Base-by-base conservation (phyloP, 495 filamentous ascomycete genomes). In the Terfezia claveryi region DNA sequence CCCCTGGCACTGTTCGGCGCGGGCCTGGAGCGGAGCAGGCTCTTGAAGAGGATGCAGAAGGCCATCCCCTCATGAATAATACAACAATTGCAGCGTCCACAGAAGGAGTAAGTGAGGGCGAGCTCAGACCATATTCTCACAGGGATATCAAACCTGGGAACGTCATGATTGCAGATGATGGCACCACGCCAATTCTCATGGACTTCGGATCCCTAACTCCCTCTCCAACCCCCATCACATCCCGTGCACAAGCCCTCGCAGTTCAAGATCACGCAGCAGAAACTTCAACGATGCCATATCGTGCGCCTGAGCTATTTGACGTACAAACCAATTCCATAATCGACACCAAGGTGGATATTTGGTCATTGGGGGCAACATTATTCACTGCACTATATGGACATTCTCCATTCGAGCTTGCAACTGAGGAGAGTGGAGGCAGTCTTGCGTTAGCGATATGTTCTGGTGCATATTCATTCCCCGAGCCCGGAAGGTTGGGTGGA, bases 131-230 rank as follows among this genome's bases (percentile, higher is more conserved):
- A 14, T 98, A 94, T 69, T 86, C 92, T 37, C 91, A 98, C 71
- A 72, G 91, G 62, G 91, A 98, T 71, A 93, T 98, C 65, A 98
- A 98, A 68, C 91, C 91, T 59, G 91, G 88, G 37, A 98, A 98
- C 66, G 88, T 95, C 66, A 95, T 95, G 88, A 95, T 95, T 58
- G 77, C 76, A 52, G 87, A 93, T 59, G 80, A 84, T 58, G 88
- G 88, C 54, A 74, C 76, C 54, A 81, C 80, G 27, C 92, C 91
- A 9, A 88, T 98, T 58, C 73, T 98, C n/a, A 98, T 98, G 92
- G 91, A 98, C 67, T 80, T 98, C 20, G 91, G 91, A 49, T 95
- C 88, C 16, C 72, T 98, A 36, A 81, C 87, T 36, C 84, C 83
- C 3, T 85, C 85, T 0, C 92, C 91, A 0, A 85, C 85, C 52